Percentiles rank a stretch among this genome's conserved stretches.
Conservation (phyloP, 2,329 filamentous ascomycete species). For the Botrytis squamosa region DNA sequence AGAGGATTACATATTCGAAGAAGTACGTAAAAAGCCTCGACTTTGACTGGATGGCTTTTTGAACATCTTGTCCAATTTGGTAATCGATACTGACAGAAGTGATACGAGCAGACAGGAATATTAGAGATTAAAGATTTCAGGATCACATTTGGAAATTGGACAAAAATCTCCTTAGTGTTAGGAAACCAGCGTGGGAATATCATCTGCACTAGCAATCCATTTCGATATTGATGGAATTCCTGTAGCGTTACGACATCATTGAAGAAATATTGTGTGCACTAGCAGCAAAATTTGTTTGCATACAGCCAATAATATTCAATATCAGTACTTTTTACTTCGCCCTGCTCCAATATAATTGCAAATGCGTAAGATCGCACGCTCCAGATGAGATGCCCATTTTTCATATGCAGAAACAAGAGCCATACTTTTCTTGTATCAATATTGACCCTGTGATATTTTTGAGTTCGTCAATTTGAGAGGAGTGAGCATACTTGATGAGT, state of each 20-base stretch:
- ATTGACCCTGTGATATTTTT: too few relatives aligned
- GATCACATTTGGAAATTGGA: not conserved
- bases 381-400: not conserved
- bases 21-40: not conserved
- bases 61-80: not conserved
- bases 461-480: not conserved
- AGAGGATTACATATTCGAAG: not conserved
- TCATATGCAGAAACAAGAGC: not conserved
- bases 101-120: not conserved
- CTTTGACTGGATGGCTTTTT: not conserved
- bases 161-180: not conserved
- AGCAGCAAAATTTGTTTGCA: not conserved
- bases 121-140: not conserved
- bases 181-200: constrained; percentile 1
- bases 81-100: not conserved
- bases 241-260: not conserved
- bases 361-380: not conserved
- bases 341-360: not conserved
- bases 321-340: not conserved
- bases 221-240: not conserved
- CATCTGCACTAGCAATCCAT: constrained; percentile 1
- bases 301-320: not conserved
- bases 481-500: too few relatives aligned
- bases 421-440: not conserved
- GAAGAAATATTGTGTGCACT: not conserved